phyloP scores from a whole-genome alignment of 2,329 filamentous ascomycete species.

The Chrysosporium queenslandicum region DNA sequence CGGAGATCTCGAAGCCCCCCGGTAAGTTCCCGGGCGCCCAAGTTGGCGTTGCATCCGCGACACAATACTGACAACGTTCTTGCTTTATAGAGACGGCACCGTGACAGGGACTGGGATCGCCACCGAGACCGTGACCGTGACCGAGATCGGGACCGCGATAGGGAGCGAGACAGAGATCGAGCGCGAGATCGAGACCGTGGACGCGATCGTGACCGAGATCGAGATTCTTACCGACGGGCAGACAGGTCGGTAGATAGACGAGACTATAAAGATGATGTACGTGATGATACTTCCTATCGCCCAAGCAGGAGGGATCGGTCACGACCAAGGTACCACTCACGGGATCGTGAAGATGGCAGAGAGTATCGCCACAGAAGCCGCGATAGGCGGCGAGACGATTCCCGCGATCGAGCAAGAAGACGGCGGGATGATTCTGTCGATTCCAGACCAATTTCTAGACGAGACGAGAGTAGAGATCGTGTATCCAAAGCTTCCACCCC shows the following conservation, averaged over 20 bases:
- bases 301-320: constrained; percentile 52
- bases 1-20: constrained; percentile 42
- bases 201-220: constrained; percentile 53
- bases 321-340: constrained; percentile 54
- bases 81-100: constrained; percentile 47
- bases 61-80: constrained; percentile 8
- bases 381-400: constrained; percentile 65
- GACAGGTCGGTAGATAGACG: constrained; percentile 55
- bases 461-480: constrained; percentile 54
- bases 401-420: constrained; percentile 54
- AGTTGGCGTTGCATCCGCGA: background rate
- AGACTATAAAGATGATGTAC: constrained; percentile 42
- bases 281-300: constrained; percentile 56
- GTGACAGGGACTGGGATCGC: constrained; percentile 20
- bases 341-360: constrained; percentile 46
- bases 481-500: constrained; percentile 41
- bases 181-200: constrained; percentile 50
- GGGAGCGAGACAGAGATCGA: constrained; percentile 42
- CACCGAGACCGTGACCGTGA: constrained; percentile 13
- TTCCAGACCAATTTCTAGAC: constrained; percentile 55
- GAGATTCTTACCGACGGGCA: constrained; percentile 52
- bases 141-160: constrained; percentile 21
- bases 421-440: constrained; percentile 63
- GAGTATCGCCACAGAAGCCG: constrained; percentile 54
- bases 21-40: constrained; percentile 27